Conservation (phyloP, 148 eudicot genomes). For the Amaranthus hypochondriacus region DNA sequence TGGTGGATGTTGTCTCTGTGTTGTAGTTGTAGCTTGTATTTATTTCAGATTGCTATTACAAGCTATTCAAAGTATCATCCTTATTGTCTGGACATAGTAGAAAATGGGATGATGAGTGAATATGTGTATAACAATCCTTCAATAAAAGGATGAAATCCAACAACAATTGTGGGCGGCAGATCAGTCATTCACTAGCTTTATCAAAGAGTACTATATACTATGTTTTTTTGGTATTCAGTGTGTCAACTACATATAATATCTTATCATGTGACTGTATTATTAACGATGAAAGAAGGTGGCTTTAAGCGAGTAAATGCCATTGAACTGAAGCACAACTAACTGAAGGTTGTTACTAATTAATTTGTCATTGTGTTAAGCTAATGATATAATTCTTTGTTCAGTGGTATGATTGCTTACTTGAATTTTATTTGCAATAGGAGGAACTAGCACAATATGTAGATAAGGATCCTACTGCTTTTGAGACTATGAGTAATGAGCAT, state of each 20-base stretch:
- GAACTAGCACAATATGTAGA: conserved; percentile 83
- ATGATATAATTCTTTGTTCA: conserved; percentile 5
- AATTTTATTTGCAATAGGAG: conserved; percentile 36
- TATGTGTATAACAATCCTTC: too few relatives aligned
- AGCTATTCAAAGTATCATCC: too few relatives aligned
- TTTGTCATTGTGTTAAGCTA: conserved; percentile 2
- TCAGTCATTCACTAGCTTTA: not conserved
- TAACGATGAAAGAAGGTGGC: conserved; percentile 94
- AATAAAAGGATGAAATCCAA: too few relatives aligned
- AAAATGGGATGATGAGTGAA: too few relatives aligned
- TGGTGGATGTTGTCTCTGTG: too few relatives aligned
- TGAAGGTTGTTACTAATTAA: conserved; percentile 48
- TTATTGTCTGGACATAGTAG: too few relatives aligned
- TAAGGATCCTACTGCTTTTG: conserved; percentile 93
- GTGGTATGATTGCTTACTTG: conserved; percentile 1
- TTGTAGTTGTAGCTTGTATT: too few relatives aligned
- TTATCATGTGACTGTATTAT: conserved; percentile 22
- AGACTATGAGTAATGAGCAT: conserved; percentile 72
- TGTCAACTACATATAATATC: conserved; percentile 4
- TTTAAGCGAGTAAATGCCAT: conserved; percentile 54
- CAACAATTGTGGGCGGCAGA: too few relatives aligned
- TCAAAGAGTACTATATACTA: not conserved
- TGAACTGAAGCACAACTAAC: conserved; percentile 62
- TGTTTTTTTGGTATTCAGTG: not conserved
- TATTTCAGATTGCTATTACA: too few relatives aligned